Conservation (phyloP, 805 yeast genomes). For the Ogataea saltuana region DNA sequence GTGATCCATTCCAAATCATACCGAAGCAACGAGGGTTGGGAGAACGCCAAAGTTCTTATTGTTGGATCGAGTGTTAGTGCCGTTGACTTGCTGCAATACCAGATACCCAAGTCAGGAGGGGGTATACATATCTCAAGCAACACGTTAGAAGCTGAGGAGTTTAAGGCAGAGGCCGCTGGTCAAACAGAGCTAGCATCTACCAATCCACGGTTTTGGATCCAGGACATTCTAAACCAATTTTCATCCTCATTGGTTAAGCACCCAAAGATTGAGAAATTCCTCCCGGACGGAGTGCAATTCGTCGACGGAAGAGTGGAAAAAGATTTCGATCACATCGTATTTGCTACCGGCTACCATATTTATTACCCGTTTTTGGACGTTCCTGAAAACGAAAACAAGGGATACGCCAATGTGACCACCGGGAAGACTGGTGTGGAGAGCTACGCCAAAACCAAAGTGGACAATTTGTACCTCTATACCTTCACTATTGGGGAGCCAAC, state of each 20-base stretch:
- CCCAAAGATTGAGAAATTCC: conserved; percentile 31
- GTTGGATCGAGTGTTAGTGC: conserved; percentile 80
- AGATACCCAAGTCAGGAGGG: conserved; percentile 16
- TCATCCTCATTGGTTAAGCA: conserved; percentile 19
- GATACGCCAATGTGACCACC: conserved; percentile 31
- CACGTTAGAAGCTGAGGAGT: conserved; percentile 1
- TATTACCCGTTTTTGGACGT: conserved; percentile 42
- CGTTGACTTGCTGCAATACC: conserved; percentile 61
- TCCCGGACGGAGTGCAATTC: conserved; percentile 32
- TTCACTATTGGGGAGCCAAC: conserved; percentile 44
- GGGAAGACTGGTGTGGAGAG: conserved; percentile 32
- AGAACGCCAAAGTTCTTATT: conserved; percentile 47
- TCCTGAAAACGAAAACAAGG: conserved; percentile 24
- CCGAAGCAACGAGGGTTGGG: conserved; percentile 46
- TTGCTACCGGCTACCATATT: conserved; percentile 53
- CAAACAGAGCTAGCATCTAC: not conserved
- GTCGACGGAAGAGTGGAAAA: conserved; percentile 34
- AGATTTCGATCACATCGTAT: conserved; percentile 41
- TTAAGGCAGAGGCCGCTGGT: not conserved
- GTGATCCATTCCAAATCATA: conserved; percentile 59
- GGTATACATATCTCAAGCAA: conserved; percentile 8
- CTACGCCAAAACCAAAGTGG: conserved; percentile 19
- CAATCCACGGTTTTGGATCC: conserved; percentile 4
- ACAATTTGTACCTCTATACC: conserved; percentile 34
- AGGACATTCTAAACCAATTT: not conserved